Percentiles rank a stretch among this genome's conserved stretches.
phyloP scores from a whole-genome alignment of 306 rosid genomes.

The Gleditsia sinensis region DNA sequence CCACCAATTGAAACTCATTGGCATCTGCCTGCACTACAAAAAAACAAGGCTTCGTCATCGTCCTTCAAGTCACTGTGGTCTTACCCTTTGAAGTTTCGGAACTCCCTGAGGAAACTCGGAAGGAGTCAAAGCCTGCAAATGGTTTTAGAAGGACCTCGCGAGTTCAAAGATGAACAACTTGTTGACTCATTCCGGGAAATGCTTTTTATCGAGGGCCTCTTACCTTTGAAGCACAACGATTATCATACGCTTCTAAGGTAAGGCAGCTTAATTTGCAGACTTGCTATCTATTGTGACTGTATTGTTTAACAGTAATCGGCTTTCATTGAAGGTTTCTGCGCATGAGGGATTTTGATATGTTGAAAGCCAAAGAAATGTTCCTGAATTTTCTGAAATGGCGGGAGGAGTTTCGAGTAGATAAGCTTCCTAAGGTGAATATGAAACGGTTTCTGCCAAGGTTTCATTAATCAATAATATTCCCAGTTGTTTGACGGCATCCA shows the following conservation, averaged over 20 bases:
- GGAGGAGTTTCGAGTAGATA: conserved; percentile 64
- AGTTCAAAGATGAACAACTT: conserved; percentile 59
- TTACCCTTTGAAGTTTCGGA: conserved; percentile 37
- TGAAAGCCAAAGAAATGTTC: conserved; percentile 71
- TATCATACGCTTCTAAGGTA: conserved; percentile 92
- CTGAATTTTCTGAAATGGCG: conserved; percentile 83
- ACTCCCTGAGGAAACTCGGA: conserved; percentile 44
- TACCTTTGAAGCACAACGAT: conserved; percentile 65
- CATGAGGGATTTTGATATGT: conserved; percentile 79
- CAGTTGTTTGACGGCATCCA: too few relatives aligned
- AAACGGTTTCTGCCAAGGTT: too few relatives aligned
- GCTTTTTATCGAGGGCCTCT: conserved; percentile 58
- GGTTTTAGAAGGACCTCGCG: conserved; percentile 64
- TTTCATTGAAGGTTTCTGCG: conserved; percentile 67
- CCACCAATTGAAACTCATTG: conserved; percentile 77
- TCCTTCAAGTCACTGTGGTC: conserved; percentile 49
- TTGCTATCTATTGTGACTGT: neutral
- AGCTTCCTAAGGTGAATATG: conserved; percentile 60
- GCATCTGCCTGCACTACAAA: conserved; percentile 42
- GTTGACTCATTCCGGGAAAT: conserved; percentile 63
- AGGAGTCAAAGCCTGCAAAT: conserved; percentile 51
- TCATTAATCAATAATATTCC: too few relatives aligned
- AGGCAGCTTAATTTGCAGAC: neutral
- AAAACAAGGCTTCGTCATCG: conserved; percentile 23
- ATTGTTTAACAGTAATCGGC: neutral